Conservation (phyloP, 2,329 filamentous ascomycete species). For the Botryosphaeria dothidea region DNA sequence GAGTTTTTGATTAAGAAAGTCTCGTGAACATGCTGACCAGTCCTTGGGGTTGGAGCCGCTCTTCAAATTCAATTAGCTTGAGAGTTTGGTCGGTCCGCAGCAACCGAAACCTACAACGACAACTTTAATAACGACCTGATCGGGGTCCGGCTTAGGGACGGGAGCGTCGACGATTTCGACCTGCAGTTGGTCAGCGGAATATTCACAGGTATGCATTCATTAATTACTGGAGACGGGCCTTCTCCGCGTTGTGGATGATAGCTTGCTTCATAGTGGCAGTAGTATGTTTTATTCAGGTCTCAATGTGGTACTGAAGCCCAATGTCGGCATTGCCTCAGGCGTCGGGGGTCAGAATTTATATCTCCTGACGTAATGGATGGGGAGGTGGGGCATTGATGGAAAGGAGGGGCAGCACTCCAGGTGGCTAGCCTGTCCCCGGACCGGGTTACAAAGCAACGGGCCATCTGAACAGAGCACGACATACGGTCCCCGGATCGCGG, state of each 20-base stretch:
- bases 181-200: conserved; percentile 7
- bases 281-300: background rate
- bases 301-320: background rate
- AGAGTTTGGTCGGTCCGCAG: too few relatives aligned
- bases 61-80: background rate
- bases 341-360: background rate
- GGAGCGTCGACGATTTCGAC: conserved; percentile 40
- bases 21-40: conserved; percentile 36
- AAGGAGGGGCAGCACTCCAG: background rate
- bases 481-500: background rate
- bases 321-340: background rate
- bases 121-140: conserved; percentile 42
- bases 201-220: too few relatives aligned
- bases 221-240: background rate
- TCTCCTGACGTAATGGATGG: background rate
- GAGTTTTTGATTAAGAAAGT: conserved; percentile 9
- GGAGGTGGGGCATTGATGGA: background rate
- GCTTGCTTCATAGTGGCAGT: conserved; percentile 29
- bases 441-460: background rate
- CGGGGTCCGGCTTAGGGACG: conserved; percentile 33
- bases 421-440: background rate
- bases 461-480: background rate
- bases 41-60: conserved; percentile 50
- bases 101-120: conserved; percentile 25
- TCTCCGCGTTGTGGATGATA: conserved; percentile 22